These are phyloP conservation scores for Xylariales sp. DNA, from an alignment of 2,329 filamentous ascomycete species.

Conservation along the genomic window DNA sequence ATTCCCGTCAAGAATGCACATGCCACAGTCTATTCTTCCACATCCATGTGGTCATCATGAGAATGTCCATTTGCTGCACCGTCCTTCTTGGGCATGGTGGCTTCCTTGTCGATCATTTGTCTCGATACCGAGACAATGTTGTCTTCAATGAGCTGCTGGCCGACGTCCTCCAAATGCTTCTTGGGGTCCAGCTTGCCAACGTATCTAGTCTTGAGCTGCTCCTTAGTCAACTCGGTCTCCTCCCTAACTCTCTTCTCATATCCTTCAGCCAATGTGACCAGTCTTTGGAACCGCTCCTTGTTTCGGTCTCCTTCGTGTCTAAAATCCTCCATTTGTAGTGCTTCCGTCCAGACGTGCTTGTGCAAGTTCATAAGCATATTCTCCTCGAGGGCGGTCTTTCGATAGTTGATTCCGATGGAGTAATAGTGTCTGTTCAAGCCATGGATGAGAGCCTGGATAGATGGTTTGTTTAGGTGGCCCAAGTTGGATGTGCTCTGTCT, in stretches of 20 bases:
- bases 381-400: conserved; percentile 95
- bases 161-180: conserved; percentile 97
- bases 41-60: conserved; percentile 64
- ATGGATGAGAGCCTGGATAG: conserved; percentile 98
- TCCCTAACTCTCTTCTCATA: conserved; percentile 99
- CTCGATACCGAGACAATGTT: conserved; percentile 98
- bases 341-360: conserved; percentile 99
- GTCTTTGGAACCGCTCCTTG: conserved; percentile 79
- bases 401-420: conserved; percentile 96
- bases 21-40: conserved; percentile 54
- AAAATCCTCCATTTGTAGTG: conserved; percentile 96
- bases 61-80: conserved; percentile 41
- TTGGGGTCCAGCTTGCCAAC: conserved; percentile 98
- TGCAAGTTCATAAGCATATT: conserved; percentile 99
- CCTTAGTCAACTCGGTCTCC: conserved; percentile 94
- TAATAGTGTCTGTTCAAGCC: conserved; percentile 99
- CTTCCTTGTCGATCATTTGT: conserved; percentile 99
- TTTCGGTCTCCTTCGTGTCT: conserved; percentile 77
- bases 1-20: conserved; percentile 7
- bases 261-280: conserved; percentile 86
- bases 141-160: conserved; percentile 95
- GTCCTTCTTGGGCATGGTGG: conserved; percentile 77
- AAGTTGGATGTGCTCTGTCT: conserved; percentile 97
- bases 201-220: conserved; percentile 97
- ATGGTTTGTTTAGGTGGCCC: conserved; percentile 97